Conservation (phyloP, 352 stramenopile species). For the Elongisporangium senticosum region DNA sequence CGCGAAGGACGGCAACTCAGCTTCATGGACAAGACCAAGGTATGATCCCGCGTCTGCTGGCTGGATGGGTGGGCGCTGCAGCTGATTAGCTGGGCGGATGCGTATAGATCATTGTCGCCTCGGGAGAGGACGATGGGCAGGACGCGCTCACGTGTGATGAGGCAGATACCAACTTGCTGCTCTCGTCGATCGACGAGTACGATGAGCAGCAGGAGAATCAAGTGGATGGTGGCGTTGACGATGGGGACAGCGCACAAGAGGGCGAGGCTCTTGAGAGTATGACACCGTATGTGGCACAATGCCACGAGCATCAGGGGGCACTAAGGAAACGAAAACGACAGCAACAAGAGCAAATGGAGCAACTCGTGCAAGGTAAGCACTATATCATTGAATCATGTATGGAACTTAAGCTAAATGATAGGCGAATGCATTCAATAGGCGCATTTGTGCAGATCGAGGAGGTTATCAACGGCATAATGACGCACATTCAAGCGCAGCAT, state of each 20-base stretch:
- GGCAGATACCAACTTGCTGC: not conserved
- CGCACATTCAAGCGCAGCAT: conserved; percentile 3
- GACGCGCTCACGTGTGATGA: conserved; percentile 5
- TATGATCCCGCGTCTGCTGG: not conserved
- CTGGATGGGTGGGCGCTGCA: not conserved
- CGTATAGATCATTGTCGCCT: conserved; percentile 18
- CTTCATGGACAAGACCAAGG: conserved; percentile 21
- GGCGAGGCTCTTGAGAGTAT: conserved; percentile 12
- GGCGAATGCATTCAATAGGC: not conserved
- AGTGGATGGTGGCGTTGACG: not conserved
- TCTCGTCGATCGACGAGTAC: not conserved
- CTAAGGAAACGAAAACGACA: conserved; percentile 48
- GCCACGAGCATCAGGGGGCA: conserved; percentile 24
- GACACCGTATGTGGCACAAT: conserved; percentile 40
- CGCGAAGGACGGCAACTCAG: not conserved
- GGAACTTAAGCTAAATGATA: too few species aligned
- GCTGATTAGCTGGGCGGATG: conserved; percentile 11
- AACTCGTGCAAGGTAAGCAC: conserved; percentile 38
- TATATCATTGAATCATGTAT: not conserved
- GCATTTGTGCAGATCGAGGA: conserved; percentile 26
- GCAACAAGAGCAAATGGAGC: conserved; percentile 47
- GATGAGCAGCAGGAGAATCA: not conserved
- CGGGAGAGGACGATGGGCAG: conserved; percentile 26
- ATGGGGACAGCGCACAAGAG: conserved; percentile 5
- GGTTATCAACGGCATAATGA: conserved; percentile 13